A percentile compares a stretch with the other conserved stretches of the same genome.
These are phyloP conservation scores for Dissophora globulifera DNA, from an alignment of 192 early-diverging fungal species.

Conservation along the genomic window DNA sequence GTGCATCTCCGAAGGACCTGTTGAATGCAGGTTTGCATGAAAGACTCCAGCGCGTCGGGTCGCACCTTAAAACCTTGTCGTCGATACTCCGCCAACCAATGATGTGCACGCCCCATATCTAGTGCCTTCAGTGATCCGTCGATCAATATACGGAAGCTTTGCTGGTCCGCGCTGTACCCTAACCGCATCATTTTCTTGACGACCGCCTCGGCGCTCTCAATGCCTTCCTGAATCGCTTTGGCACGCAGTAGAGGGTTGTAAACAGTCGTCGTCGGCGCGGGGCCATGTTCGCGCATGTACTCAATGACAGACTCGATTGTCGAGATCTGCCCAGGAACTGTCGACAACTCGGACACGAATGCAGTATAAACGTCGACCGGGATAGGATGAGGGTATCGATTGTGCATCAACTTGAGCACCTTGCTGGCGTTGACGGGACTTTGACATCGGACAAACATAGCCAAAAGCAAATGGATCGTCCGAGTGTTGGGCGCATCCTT, in stretches of 20 bases:
- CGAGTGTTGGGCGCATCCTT: slow-evolving; percentile 12
- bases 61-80: slow-evolving; percentile 27
- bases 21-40: slow-evolving; percentile 28
- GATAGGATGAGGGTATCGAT: slow-evolving; percentile 20
- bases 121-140: slow-evolving; percentile 10
- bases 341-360: slow-evolving; percentile 1
- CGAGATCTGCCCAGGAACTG: not conserved
- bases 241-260: slow-evolving; percentile 35
- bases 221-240: slow-evolving; percentile 2
- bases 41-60: slow-evolving; percentile 26
- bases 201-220: not conserved
- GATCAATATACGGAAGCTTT: slow-evolving; percentile 30
- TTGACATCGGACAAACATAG: not conserved
- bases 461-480: slow-evolving; percentile 21
- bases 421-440: not conserved
- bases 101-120: slow-evolving; percentile 5
- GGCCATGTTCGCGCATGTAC: slow-evolving; percentile 15
- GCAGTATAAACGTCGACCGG: slow-evolving; percentile 19
- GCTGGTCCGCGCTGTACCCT: slow-evolving; percentile 19
- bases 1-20: not conserved
- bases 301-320: slow-evolving; percentile 9
- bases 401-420: not conserved
- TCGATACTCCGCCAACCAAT: slow-evolving; percentile 32
- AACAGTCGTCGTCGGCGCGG: slow-evolving; percentile 5
- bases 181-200: slow-evolving; percentile 6